Evolutionary conservation across 1,139 yeast genomes (phyloP), one percentile per base, ranked within the genome.

Genomic region (Kluyveromyces marxianus): DNA sequence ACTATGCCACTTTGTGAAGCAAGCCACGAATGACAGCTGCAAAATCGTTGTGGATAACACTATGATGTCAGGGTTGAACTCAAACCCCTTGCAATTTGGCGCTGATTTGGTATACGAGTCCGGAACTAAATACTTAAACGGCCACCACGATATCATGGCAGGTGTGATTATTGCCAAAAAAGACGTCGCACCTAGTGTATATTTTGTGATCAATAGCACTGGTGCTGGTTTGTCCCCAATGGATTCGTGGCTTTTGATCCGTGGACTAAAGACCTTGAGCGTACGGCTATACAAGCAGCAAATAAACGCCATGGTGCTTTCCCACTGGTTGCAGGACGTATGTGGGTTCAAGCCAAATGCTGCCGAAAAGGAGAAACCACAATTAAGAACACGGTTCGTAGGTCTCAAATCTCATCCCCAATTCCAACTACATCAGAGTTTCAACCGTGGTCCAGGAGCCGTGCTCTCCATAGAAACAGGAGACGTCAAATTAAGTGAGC

Each of bases 141-240:
- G 97, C 7, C 97, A 89, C 65, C 97, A 89, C 65, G 97, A 89
- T 65, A 79, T 89, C 58, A 89, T 89, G 97, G 96, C 96, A 21
- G 97, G 97, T 46, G 80, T 85, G 24, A 72, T 89, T 50, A 95
- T 95, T 29, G 81, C 85, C 25, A 75, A 84, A 52, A 72, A 74
- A 42, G 70, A 73, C 48, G 69, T 89, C 48, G 92, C 90, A 6
- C 83, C 85, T 50, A 72, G 77, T 47, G 59, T 89, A 10, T 86
- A 77, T 63, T 84, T 76, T 64, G 85, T 87, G 27, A 83, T 89
- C 59, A 89, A 89, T 66, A 83, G 96, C 33, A 83, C 90, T 7
- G 97, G 97, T 7, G 81, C 92, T 52, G 97, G 96, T 1, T 75
- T 89, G 46, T 78, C 95, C 3, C 97, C 97, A 4, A 87, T 87